Evolutionary conservation across 78 protist genomes (phyloP), one percentile per base, ranked within the genome.

Genomic region (Acrasis kona): DNA sequence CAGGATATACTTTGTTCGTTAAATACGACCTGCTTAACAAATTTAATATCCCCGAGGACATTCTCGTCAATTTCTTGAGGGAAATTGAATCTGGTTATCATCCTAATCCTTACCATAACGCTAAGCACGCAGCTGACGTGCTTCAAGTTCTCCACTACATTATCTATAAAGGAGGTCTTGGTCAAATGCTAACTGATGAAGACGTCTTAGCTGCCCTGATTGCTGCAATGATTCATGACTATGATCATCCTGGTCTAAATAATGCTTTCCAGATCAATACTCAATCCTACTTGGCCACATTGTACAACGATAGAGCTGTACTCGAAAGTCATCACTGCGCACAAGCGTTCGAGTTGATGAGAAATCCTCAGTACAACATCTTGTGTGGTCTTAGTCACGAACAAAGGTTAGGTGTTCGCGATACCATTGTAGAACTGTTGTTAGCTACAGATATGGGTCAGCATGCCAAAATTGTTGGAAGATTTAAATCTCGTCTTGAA

Each of bases 261-360:
- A 87, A 87, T 72, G 38, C 8, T 6, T 83, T 57, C 64, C 72
- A 67, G 9, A 77, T 39, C 6, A 77, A 72, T 36, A 39, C 41
- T 8, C 36, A 41, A 41, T 65, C 65, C 10, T 41, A 74, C 64
- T 70, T 74, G 19, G 7, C 73, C 41, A 65, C 34, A 41, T 39
- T 5, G 8, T 12, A 29, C 5, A 72, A 65, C 10, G 70, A 19
- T 67, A 35, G 19, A 19, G 79, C 89, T n/a, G 94, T 88, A 12
- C 41, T 91, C 10, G 95, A 91, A 74, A 91, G 86, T 79, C 89
- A 88, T 81, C 93, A 88, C 89, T 90, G 89, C 19, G 78, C 87
- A 40, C 87, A 74, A 30, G 74, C 92, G 28, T 89, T 87, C 77
- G 77, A 81, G 67, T 73, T 91, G 61, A 58, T 91, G 75, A 41